Base-by-base conservation (phyloP, 139 green algal genomes). In the Zygnema cylindricum region DNA sequence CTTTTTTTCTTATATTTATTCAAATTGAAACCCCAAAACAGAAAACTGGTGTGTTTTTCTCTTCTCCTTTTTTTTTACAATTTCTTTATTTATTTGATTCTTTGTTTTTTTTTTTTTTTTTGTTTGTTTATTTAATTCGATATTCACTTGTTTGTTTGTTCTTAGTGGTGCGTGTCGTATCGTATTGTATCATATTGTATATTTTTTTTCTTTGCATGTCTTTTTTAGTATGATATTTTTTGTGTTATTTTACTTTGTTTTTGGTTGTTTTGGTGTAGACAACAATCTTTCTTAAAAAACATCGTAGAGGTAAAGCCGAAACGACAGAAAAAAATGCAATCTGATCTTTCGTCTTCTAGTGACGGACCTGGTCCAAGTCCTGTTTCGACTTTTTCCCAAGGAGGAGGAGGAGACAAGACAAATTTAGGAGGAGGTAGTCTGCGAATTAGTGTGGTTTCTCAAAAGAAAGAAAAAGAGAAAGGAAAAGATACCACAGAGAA, bases 251-350 rank as follows among this genome's bases (percentile, higher is more conserved):
- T n/a, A n/a, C n/a, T n/a, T n/a, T n/a, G n/a, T n/a, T n/a, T n/a
- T n/a, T n/a, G n/a, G n/a, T 73, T 73, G 30, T 73, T 73, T 25
- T 35, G 25, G 57, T 30, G 77, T 23, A 87, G 81, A 69, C 81
- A 87, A 69, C 71, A 83, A 36, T 43, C n/a, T 23, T 69, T 87
- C 2, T 69, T 87, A 16, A 87, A 87, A 43, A 39, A 81, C 11
- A 35, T 87, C 2, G 71, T 87, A 30, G 81, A 87, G 49, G 54
- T 87, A 7, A 87, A 87, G 71, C 81, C 81, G 43, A 87, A 87
- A 69, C 32, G 81, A 78, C 81, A 32, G 81, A 63, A 69, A 63
- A 2, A 3, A 7, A 43, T 2, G 69, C n/a, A 35, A 23, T 73
- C 7, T 21, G 77, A 39, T n/a, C 55, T 33, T 21, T 79, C 71